Conservation (phyloP, 139 green algal species). For the Haematococcus lacustris region DNA sequence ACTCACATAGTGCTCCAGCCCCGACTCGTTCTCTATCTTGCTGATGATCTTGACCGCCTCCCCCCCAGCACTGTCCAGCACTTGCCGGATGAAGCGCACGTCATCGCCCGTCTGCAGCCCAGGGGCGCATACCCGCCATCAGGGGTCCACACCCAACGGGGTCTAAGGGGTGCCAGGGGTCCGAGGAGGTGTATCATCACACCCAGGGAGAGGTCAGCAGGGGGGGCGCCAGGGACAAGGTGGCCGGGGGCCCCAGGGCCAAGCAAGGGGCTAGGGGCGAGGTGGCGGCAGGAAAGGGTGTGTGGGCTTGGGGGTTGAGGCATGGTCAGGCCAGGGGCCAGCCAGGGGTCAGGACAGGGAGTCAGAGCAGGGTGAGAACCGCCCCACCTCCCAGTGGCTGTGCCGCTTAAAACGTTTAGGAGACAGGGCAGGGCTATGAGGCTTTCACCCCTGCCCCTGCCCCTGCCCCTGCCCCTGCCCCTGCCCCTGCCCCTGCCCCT, state of each 20-base stretch:
- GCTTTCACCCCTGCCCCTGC: neutral
- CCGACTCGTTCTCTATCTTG: slow-evolving; percentile 75
- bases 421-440: neutral
- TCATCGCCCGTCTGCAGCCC: slow-evolving; percentile 37
- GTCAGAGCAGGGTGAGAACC: neutral
- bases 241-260: too few relatives aligned
- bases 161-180: neutral
- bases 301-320: too few relatives aligned
- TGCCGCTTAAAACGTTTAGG: too few relatives aligned
- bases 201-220: neutral
- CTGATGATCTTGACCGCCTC: slow-evolving; percentile 60
- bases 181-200: neutral
- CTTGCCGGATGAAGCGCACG: slow-evolving; percentile 34
- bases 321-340: neutral
- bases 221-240: too few relatives aligned
- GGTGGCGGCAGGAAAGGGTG: neutral
- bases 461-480: neutral
- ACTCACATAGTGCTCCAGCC: too few relatives aligned
- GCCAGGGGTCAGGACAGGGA: neutral
- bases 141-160: neutral
- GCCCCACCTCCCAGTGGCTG: too few relatives aligned
- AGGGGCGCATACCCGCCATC: neutral
- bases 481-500: neutral
- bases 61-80: slow-evolving; percentile 46
- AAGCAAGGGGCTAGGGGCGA: too few relatives aligned